Conservation (phyloP, 169 alveolate species). For the Cyclospora cayetanensis region DNA sequence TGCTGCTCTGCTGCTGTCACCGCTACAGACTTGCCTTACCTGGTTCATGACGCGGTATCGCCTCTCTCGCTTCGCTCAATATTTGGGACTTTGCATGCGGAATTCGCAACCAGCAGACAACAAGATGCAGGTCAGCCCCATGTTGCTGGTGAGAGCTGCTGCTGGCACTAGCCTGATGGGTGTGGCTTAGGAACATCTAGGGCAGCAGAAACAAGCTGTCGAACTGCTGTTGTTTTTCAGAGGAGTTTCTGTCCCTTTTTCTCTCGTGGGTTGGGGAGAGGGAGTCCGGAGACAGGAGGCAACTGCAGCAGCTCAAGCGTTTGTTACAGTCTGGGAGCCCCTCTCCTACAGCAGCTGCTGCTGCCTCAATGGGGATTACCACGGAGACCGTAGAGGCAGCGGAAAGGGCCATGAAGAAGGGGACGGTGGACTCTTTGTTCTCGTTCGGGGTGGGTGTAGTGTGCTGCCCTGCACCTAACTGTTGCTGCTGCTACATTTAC, state of each 20-base stretch:
- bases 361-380: conserved; percentile 4
- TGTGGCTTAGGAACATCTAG: too few relatives aligned
- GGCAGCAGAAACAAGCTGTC: not conserved
- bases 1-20: not conserved
- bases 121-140: conserved; percentile 50
- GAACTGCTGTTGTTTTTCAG: conserved; percentile 11
- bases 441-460: conserved; percentile 56
- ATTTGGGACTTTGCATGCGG: conserved; percentile 66
- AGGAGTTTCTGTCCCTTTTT: conserved; percentile 62
- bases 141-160: not conserved
- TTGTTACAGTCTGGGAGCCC: not conserved
- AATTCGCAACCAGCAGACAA: conserved; percentile 62
- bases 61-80: conserved; percentile 49
- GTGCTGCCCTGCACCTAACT: not conserved
- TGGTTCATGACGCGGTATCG: conserved; percentile 63
- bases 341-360: not conserved
- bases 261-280: conserved; percentile 57
- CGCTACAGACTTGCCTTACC: conserved; percentile 48
- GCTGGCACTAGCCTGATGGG: not conserved
- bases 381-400: not conserved
- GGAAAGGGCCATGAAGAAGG: not conserved
- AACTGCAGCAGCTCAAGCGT: conserved; percentile 44
- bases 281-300: conserved; percentile 39
- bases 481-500: not conserved
- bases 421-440: conserved; percentile 52